phyloP scores from a whole-genome alignment of 306 rosid genomes.

The Quillaja saponaria region DNA sequence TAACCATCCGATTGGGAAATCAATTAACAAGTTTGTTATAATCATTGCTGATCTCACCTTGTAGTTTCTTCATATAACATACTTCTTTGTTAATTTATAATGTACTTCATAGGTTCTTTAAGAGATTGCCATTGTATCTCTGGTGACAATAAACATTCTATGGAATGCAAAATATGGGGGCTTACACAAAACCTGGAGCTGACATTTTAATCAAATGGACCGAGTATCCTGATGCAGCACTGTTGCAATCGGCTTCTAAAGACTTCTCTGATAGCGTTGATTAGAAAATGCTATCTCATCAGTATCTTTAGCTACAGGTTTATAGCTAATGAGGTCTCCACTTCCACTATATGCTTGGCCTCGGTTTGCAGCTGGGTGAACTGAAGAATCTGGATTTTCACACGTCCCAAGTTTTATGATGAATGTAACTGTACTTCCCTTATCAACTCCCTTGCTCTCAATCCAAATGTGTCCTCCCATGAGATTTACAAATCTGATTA shows the following conservation, averaged over 20 bases:
- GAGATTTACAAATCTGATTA: constrained; percentile 79
- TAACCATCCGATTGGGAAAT: too few relatives aligned
- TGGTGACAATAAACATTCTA: constrained; percentile 26
- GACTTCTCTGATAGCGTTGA: constrained; percentile 66
- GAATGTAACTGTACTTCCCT: constrained; percentile 67
- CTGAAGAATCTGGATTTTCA: constrained; percentile 49
- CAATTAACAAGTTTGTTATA: too few relatives aligned
- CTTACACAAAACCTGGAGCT: constrained; percentile 21
- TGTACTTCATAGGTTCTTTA: too few relatives aligned
- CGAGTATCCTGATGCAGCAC: not conserved
- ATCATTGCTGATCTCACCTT: constrained; percentile 13
- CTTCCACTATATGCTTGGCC: constrained; percentile 58
- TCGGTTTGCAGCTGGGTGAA: constrained; percentile 38
- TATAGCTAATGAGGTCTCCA: constrained; percentile 60
- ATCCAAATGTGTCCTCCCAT: constrained; percentile 97
- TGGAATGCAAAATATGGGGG: constrained; percentile 18
- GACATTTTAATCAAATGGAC: not conserved
- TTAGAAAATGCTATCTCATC: constrained; percentile 42
- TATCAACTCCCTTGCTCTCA: constrained; percentile 80
- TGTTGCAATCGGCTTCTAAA: constrained; percentile 29
- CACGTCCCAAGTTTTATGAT: constrained; percentile 73
- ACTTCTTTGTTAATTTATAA: too few relatives aligned
- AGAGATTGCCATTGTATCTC: constrained; percentile 25
- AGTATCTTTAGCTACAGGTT: constrained; percentile 43
- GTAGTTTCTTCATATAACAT: constrained; percentile 11